Base-by-base conservation (phyloP, 495 filamentous ascomycete genomes). In the Polyplosphaeria fusca region DNA sequence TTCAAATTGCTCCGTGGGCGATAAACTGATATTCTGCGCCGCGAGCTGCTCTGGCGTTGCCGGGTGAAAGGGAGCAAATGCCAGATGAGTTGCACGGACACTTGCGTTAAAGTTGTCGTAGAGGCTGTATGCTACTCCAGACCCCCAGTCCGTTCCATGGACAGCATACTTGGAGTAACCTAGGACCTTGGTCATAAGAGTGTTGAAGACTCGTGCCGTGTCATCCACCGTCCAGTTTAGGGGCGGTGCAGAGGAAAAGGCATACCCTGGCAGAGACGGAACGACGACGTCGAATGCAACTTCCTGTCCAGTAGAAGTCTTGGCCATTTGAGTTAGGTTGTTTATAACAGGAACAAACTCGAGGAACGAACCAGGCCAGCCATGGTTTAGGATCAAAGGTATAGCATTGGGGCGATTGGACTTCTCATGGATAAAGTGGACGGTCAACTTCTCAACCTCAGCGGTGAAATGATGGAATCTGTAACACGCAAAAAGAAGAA, bases 91-190 rank as follows among this genome's bases (percentile, higher is more conserved):
- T n/a, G n/a, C n/a, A n/a, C n/a, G n/a, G n/a, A n/a, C n/a, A n/a
- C n/a, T n/a, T n/a, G n/a, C n/a, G n/a, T n/a, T n/a, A n/a, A n/a
- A n/a, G n/a, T n/a, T n/a, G n/a, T n/a, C n/a, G n/a, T n/a, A n/a
- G n/a, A n/a, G n/a, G n/a, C n/a, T n/a, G n/a, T n/a, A n/a, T n/a
- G n/a, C n/a, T n/a, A n/a, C n/a, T n/a, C n/a, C n/a, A n/a, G n/a
- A n/a, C n/a, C n/a, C n/a, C n/a, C n/a, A n/a, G 60, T 89, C 85
- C 12, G 85, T 85, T 1, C 86, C 86, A 58, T 86, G 82, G 0
- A 74, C 78, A 25, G 87, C 66, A 65, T 88, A 88, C 0, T 67
- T 66, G 4, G 66, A 71, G 50, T 87, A 83, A 0, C 85, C 84
- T 2, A 86, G 68, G n/a, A n/a, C n/a, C n/a, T n/a, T n/a, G n/a